Percentiles rank a stretch among this genome's conserved stretches.
These are phyloP conservation scores for Gossypium rotundifolium DNA, from an alignment of 345 rosid species.

Conservation along the genomic window DNA sequence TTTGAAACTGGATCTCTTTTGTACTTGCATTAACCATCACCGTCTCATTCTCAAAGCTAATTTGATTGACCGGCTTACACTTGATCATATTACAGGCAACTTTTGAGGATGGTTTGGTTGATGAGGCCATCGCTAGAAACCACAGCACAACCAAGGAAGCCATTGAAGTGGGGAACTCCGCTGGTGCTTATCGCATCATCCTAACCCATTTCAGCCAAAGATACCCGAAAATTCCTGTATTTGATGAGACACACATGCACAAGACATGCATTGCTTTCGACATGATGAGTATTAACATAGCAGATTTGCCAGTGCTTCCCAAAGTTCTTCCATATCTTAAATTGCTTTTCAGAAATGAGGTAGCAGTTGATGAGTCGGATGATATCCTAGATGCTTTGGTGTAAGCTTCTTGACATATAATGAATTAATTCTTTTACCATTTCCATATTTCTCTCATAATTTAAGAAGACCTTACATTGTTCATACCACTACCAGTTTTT, in stretches of 20 bases:
- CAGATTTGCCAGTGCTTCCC: conserved; percentile 77
- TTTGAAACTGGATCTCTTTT: not conserved
- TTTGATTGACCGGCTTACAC: not conserved
- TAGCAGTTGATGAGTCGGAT: conserved; percentile 55
- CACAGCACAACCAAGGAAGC: conserved; percentile 98
- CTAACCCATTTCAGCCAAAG: conserved; percentile 98
- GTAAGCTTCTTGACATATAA: conserved; percentile 15
- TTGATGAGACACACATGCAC: conserved; percentile 74
- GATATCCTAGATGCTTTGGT: conserved; percentile 32
- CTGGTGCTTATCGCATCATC: conserved; percentile 65
- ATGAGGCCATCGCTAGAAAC: conserved; percentile 81
- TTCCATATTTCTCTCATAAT: not conserved
- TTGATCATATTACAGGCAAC: conserved; percentile 58
- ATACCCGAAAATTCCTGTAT: conserved; percentile 83
- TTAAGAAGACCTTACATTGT: not conserved
- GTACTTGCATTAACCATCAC: not conserved
- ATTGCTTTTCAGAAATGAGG: conserved; percentile 68
- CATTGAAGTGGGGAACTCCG: conserved; percentile 57
- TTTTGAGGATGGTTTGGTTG: conserved; percentile 82
- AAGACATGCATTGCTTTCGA: conserved; percentile 90
- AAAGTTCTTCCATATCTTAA: conserved; percentile 73
- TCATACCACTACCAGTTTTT: not conserved
- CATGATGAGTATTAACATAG: conserved; percentile 87
- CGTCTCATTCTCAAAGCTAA: not conserved
- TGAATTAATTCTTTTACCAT: not conserved